Evolutionary conservation across 2,329 filamentous ascomycete species (phyloP).

Genomic region (Fusarium sp.): DNA sequence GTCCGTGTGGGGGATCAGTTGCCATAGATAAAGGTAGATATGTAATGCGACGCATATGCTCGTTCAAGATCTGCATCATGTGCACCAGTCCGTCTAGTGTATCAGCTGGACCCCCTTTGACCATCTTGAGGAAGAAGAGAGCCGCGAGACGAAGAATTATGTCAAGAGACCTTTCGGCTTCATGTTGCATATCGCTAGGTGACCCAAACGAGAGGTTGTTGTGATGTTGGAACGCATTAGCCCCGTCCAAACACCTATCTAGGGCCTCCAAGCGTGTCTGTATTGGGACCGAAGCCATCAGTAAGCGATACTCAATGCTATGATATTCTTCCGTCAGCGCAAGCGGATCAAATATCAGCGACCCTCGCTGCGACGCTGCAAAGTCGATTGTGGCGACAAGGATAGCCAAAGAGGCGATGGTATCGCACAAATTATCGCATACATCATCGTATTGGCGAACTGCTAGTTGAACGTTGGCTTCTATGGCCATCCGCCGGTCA

Average conservation of each 20-base stretch:
- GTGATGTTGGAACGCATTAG: no score
- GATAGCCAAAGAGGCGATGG: not conserved
- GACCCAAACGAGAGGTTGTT: not conserved
- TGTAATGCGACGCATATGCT: not conserved
- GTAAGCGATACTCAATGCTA: not conserved
- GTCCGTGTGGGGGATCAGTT: not conserved
- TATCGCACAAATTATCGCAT: not conserved
- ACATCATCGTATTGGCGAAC: not conserved
- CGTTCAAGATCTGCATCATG: not conserved
- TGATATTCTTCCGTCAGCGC: slow-evolving; percentile 5
- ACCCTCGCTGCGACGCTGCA: not conserved
- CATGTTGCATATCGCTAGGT: not conserved
- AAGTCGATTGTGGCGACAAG: not conserved
- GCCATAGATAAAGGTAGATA: not conserved
- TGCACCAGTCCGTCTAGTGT: not conserved
- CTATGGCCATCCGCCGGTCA: not conserved
- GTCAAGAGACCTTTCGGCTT: not conserved
- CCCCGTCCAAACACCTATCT: not conserved
- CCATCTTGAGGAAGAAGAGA: not conserved
- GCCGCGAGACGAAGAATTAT: not conserved
- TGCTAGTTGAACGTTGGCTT: not conserved
- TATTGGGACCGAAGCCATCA: not conserved
- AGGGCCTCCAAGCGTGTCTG: not conserved
- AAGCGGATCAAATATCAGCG: not conserved
- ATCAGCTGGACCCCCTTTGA: not conserved